These are phyloP conservation scores for Xylariaceae sp. DNA, from an alignment of 2,329 filamentous ascomycete species.

Conservation along the genomic window DNA sequence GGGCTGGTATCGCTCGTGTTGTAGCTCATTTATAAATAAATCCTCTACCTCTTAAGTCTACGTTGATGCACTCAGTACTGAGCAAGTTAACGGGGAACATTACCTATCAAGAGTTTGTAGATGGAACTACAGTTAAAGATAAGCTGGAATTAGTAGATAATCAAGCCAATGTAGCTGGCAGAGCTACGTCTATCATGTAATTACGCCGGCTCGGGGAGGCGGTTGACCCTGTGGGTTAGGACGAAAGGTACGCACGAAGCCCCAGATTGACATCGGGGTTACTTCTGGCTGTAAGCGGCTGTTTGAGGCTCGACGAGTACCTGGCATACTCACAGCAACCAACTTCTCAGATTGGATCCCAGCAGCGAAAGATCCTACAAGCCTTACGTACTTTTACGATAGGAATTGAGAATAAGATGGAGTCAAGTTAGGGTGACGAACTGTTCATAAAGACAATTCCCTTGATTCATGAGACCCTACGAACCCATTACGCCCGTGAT, in stretches of 20 bases:
- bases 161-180: not conserved
- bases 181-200: not conserved
- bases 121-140: too few species aligned
- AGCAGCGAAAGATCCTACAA: too few species aligned
- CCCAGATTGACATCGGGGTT: not conserved
- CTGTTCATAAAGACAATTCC: slow-evolving; percentile 31
- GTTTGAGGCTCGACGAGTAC: too few species aligned
- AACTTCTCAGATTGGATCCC: too few species aligned
- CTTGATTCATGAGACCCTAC: slow-evolving; percentile 35
- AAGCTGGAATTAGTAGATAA: too few species aligned
- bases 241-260: not conserved
- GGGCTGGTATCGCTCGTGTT: not conserved
- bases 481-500: slow-evolving; percentile 35
- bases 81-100: not conserved
- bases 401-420: not conserved
- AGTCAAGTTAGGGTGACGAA: slow-evolving; percentile 12
- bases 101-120: not conserved
- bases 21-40: not conserved
- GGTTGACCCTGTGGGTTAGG: too few species aligned
- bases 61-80: not conserved
- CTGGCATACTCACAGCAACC: too few species aligned
- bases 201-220: not conserved
- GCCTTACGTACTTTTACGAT: not conserved
- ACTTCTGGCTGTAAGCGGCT: not conserved
- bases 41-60: not conserved